Evolutionary conservation across 176 grass and related monocot species (phyloP), one percentile per base, ranked within the genome.

Genomic region (Cenchrus americanus): DNA sequence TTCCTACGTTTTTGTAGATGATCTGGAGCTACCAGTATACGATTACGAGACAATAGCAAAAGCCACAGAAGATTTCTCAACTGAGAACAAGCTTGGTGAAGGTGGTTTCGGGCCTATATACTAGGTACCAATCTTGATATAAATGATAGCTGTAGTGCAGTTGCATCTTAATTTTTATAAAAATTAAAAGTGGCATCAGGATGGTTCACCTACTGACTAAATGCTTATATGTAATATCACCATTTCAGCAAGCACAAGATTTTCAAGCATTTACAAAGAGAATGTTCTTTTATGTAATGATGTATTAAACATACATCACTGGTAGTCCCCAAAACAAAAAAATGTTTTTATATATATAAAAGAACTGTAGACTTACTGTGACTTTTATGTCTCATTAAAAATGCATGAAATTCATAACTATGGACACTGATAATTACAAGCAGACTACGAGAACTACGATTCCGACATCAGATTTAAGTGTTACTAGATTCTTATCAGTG

Each of bases 91-190:
- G 85, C 86, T 94, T 11, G 92, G 92, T 42, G 92, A 86, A 63
- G 88, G 92, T 7, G 92, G 92, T 15, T 94, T 91, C 55, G 92
- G 92, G 26, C 86, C 88, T 47, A 88, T 94, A 26, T 91, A 94
- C 52, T 89, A 75, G 92, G 92, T 89, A 83, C 10, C 8, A 23
- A 55, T 85, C 17, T 83, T 1, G 53, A 66, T 6, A 8, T 69
- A 67, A 14, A 59, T 59, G 1, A 58, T 30, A 59, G 37, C 3
- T 37, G 51, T 32, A 67, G 32, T 77, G 15, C 3, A 84, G 32
- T 18, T 30, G 19, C 48, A 55, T 84, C 24, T 14, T 66, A 47
- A 59, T n/a, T 61, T 84, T 2, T 66, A 1, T 48, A 17, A 73
- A 48, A 65, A 11, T 57, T 18, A 2, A 14, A 34, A 57, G 62